These are phyloP conservation scores for Leishmania mexicana DNA, from an alignment of 208 protist species.

Conservation along the genomic window DNA sequence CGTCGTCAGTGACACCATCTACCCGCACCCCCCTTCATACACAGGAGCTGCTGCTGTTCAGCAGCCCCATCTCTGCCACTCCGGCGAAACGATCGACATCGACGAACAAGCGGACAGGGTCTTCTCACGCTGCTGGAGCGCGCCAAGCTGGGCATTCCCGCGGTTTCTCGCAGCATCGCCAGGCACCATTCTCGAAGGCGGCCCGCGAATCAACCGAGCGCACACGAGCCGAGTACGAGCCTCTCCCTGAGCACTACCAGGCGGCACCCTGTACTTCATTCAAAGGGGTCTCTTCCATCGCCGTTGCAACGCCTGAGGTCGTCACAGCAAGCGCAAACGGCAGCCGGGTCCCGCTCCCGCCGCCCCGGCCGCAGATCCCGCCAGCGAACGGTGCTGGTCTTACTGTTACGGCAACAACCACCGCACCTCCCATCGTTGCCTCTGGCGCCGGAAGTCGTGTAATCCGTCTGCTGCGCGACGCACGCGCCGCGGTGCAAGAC, in stretches of 20 bases:
- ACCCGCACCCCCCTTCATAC: slow-evolving; percentile 24
- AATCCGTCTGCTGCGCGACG: slow-evolving; percentile 56
- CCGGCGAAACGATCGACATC: background rate
- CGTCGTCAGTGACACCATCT: slow-evolving; percentile 1
- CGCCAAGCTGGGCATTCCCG: background rate
- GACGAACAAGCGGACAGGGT: slow-evolving; percentile 17
- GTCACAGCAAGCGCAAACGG: background rate
- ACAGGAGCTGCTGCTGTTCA: slow-evolving; percentile 28
- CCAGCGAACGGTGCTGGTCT: background rate
- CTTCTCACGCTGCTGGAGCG: background rate
- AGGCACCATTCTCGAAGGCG: background rate
- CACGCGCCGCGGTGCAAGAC: slow-evolving; percentile 51
- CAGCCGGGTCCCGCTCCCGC: slow-evolving; percentile 16
- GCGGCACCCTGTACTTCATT: background rate
- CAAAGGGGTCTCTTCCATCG: background rate
- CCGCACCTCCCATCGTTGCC: background rate
- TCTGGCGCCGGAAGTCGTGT: slow-evolving; percentile 48
- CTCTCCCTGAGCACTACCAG: slow-evolving; percentile 22
- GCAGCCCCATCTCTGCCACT: slow-evolving; percentile 12
- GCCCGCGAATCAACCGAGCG: background rate
- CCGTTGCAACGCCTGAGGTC: background rate
- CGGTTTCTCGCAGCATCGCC: slow-evolving; percentile 9
- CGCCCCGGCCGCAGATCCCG: background rate
- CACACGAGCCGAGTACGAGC: slow-evolving; percentile 15
- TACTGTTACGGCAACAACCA: no score